These are phyloP conservation scores for Paraphoma chrysanthemicola DNA, from an alignment of 2,329 filamentous ascomycete species.

Conservation along the genomic window DNA sequence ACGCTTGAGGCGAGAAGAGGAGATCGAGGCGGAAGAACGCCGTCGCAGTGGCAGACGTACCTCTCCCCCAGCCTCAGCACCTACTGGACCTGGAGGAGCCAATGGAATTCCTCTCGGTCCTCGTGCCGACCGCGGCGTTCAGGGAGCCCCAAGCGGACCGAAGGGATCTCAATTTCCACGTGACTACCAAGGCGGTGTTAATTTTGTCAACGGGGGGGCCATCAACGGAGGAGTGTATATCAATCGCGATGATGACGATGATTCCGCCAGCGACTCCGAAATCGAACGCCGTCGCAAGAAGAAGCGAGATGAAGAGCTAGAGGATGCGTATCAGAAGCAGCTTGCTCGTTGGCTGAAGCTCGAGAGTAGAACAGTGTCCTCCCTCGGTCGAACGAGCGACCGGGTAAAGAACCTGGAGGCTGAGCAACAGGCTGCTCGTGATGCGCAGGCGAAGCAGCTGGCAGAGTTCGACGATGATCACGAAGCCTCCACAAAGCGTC, in stretches of 20 bases:
- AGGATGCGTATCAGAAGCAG: conserved; percentile 82
- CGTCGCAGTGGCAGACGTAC: conserved; percentile 73
- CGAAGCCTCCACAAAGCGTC: conserved; percentile 74
- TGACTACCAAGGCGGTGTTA: conserved; percentile 78
- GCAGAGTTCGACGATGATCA: conserved; percentile 87
- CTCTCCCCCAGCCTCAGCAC: conserved; percentile 70
- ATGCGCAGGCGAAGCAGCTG: conserved; percentile 74
- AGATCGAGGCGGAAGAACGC: conserved; percentile 86
- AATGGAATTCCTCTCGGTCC: conserved; percentile 82
- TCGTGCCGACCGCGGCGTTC: conserved; percentile 66
- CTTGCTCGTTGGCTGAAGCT: conserved; percentile 91
- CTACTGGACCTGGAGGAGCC: conserved; percentile 67
- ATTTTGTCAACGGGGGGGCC: conserved; percentile 81
- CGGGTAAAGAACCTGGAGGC: conserved; percentile 79
- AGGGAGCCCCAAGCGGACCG: conserved; percentile 77
- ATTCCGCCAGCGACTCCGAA: conserved; percentile 86
- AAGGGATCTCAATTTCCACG: conserved; percentile 71
- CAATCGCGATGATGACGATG: conserved; percentile 81
- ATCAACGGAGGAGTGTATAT: conserved; percentile 63
- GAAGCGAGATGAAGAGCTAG: conserved; percentile 76
- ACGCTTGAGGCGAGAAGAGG: conserved; percentile 85
- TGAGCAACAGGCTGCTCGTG: conserved; percentile 67
- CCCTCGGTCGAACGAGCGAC: conserved; percentile 82
- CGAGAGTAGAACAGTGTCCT: conserved; percentile 82
- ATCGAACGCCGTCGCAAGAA: conserved; percentile 74